These are phyloP conservation scores for Cystobasidiopsis lactophilus DNA, from an alignment of 768 basidiomycete genomes.

Conservation along the genomic window DNA sequence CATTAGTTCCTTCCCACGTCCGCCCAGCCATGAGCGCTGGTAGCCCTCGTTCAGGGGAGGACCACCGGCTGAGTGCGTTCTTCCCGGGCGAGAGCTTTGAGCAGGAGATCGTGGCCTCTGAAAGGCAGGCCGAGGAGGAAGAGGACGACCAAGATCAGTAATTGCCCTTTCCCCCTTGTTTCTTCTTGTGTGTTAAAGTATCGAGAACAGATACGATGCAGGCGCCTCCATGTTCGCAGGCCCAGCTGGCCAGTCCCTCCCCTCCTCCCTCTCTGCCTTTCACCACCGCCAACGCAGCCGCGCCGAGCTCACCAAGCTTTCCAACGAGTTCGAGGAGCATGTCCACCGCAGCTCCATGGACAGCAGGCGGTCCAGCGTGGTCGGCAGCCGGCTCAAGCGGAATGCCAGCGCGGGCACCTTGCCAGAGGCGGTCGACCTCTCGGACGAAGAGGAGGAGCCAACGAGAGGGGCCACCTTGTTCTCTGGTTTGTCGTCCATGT, in stretches of 20 bases:
- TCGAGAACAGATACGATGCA: too few species aligned
- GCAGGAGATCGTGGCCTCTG: too few species aligned
- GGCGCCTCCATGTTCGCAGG: slow-evolving; percentile 3
- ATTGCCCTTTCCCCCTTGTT: too few species aligned
- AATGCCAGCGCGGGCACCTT: not conserved
- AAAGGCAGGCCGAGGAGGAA: too few species aligned
- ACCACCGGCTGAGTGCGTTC: too few species aligned
- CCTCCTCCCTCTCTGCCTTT: slow-evolving; percentile 5
- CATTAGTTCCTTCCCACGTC: too few species aligned
- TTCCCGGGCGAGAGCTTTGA: too few species aligned
- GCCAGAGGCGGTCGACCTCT: not conserved
- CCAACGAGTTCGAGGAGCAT: slow-evolving; percentile 2
- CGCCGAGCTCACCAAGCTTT: not conserved
- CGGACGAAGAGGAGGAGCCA: not conserved
- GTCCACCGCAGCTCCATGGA: not conserved
- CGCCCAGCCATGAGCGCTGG: too few species aligned
- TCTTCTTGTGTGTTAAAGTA: too few species aligned
- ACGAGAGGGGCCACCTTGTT: not conserved
- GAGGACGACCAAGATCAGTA: too few species aligned
- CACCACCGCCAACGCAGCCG: not conserved
- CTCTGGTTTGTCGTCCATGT: not conserved
- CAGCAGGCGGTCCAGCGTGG: not conserved
- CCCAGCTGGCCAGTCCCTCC: slow-evolving; percentile 2
- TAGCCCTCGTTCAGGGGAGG: too few species aligned
- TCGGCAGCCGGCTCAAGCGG: not conserved